Percentiles rank a stretch among this genome's conserved stretches.
Conservation (phyloP, 2,329 filamentous ascomycete genomes). For the Neurospora sp. region DNA sequence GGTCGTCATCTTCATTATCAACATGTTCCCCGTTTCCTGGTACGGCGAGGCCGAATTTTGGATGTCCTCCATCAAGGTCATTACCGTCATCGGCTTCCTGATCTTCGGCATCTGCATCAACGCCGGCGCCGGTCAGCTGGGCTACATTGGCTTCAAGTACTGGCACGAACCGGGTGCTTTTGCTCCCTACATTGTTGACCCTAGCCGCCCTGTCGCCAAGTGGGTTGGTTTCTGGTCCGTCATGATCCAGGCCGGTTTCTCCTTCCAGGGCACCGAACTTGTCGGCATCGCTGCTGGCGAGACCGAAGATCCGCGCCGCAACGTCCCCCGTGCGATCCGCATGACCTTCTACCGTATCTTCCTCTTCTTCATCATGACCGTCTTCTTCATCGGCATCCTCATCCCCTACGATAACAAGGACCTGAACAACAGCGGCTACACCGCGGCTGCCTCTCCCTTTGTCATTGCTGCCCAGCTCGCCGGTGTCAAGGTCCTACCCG, state of each 20-base stretch:
- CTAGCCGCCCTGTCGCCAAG: conserved; percentile 40
- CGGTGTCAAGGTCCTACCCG: conserved; percentile 52
- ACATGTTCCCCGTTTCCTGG: conserved; percentile 60
- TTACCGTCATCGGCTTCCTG: conserved; percentile 65
- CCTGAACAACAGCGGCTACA: conserved; percentile 40
- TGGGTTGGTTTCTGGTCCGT: conserved; percentile 63
- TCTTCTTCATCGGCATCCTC: conserved; percentile 63
- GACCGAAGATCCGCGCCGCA: conserved; percentile 60
- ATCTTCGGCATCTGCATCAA: conserved; percentile 69
- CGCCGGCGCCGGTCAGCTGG: conserved; percentile 57
- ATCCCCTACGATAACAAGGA: conserved; percentile 51
- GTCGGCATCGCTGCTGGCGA: conserved; percentile 73
- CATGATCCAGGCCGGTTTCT: conserved; percentile 58
- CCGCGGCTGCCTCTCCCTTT: conserved; percentile 56
- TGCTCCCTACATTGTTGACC: conserved; percentile 42
- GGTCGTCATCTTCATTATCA: conserved; percentile 56
- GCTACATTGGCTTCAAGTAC: conserved; percentile 65
- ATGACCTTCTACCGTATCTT: conserved; percentile 70
- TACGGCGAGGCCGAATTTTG: conserved; percentile 75
- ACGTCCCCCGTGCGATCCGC: conserved; percentile 61
- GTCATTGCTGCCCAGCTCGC: conserved; percentile 51
- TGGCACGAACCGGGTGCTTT: conserved; percentile 62
- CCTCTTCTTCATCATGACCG: conserved; percentile 51
- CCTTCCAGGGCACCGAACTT: conserved; percentile 64
- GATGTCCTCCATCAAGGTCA: conserved; percentile 66